Evolutionary conservation across 257 asterid genomes (phyloP).

Genomic region (Apocynum venetum): DNA sequence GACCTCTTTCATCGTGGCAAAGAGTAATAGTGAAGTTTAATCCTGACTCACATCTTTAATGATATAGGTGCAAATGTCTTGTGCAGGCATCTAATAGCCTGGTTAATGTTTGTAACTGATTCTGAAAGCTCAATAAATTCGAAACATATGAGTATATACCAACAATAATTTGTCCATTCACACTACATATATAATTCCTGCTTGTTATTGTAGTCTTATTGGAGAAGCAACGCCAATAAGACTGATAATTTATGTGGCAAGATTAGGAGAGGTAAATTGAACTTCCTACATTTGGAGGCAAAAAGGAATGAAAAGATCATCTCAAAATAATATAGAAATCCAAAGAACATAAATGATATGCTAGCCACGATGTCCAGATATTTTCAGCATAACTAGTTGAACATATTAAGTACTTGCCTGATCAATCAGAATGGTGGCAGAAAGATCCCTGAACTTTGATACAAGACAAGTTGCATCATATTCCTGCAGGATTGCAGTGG

Average conservation of each 20-base stretch:
- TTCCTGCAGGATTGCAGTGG: slow-evolving; percentile 50
- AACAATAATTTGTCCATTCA: not conserved
- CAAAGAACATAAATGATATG: not conserved
- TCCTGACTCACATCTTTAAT: not conserved
- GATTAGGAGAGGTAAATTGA: not conserved
- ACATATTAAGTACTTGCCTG: slow-evolving; percentile 47
- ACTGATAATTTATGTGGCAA: not conserved
- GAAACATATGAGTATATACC: not conserved
- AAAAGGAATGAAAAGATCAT: not conserved
- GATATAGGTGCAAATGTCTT: not conserved
- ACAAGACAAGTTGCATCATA: slow-evolving; percentile 82
- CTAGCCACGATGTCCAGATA: not conserved
- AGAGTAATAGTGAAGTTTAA: not conserved
- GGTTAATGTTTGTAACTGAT: not conserved
- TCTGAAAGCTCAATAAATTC: not conserved
- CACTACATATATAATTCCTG: not conserved
- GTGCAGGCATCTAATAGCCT: not conserved
- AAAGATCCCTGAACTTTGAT: slow-evolving; percentile 50
- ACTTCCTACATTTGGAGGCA: not conserved
- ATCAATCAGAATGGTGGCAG: slow-evolving; percentile 88
- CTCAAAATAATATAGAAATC: not conserved
- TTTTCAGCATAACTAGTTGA: slow-evolving; percentile 4
- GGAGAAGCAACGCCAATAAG: not conserved
- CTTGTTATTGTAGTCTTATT: not conserved
- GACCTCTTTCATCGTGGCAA: not conserved